Conservation (phyloP, 345 rosid genomes). For the Eucalyptus erythrocorys region DNA sequence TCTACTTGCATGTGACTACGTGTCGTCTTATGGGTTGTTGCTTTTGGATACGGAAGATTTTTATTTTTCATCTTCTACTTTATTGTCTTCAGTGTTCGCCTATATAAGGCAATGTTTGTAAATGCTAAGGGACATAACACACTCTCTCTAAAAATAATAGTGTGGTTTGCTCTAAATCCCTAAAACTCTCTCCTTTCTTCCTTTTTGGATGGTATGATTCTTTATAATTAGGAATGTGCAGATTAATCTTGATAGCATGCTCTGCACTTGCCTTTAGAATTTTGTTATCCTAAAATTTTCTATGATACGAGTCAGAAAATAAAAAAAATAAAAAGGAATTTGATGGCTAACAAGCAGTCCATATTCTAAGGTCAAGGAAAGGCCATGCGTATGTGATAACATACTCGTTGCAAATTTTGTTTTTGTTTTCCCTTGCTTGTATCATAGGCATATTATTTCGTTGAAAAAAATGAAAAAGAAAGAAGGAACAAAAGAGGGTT, state of each 20-base stretch:
- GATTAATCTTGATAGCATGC: too few species aligned
- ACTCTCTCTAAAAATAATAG: fast-evolving
- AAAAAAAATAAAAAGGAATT: too few species aligned
- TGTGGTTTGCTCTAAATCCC: too few species aligned
- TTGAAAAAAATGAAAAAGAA: too few species aligned
- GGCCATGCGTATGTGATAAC: fast-evolving
- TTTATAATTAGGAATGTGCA: too few species aligned
- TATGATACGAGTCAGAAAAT: too few species aligned
- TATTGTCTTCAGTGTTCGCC: too few species aligned
- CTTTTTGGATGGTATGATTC: too few species aligned
- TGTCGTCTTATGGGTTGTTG: background rate
- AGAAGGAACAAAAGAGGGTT: background rate
- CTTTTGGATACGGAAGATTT: fast-evolving
- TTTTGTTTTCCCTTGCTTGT: too few species aligned
- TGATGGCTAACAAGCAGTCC: fast-evolving
- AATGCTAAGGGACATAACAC: too few species aligned
- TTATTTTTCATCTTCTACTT: background rate
- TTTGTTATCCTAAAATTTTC: fast-evolving
- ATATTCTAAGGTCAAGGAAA: fast-evolving
- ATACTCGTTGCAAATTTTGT: fast-evolving
- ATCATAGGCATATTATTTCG: background rate
- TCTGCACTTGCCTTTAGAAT: fast-evolving
- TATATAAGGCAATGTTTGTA: too few species aligned
- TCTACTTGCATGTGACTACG: background rate
- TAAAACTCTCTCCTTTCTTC: too few species aligned